Conservation (phyloP, 768 basidiomycete genomes). For the Trametes meyenii region DNA sequence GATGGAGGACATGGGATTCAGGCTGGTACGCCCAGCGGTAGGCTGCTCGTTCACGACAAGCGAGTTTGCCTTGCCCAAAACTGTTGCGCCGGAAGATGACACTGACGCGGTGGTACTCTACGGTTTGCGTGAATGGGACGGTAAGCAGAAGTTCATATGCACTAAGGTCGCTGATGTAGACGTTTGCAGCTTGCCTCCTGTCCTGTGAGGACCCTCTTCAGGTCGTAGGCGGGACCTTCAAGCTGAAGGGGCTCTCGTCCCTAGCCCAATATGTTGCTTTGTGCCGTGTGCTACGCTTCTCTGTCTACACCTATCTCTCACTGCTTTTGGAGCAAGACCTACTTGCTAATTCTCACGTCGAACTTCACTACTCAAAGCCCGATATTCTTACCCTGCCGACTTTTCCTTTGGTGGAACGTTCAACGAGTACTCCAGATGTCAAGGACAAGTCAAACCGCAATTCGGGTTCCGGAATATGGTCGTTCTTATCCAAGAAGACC, state of each 20-base stretch:
- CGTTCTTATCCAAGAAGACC: conserved; percentile 41
- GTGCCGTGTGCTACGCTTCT: conserved; percentile 50
- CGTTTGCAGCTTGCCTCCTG: conserved; percentile 16
- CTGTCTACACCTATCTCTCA: conserved; percentile 57
- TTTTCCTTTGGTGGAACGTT: conserved; percentile 17
- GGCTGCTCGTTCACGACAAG: conserved; percentile 50
- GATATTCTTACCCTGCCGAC: conserved; percentile 21
- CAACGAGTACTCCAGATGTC: conserved; percentile 25
- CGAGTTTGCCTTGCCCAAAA: conserved; percentile 17
- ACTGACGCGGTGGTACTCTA: conserved; percentile 42
- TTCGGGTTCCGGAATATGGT: conserved; percentile 36
- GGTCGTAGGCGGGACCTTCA: conserved; percentile 66
- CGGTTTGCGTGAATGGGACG: conserved; percentile 54
- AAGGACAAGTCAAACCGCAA: conserved; percentile 28
- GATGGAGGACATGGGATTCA: conserved; percentile 39
- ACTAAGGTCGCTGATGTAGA: neutral
- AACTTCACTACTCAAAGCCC: conserved; percentile 45
- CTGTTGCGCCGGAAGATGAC: neutral
- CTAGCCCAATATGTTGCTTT: conserved; percentile 47
- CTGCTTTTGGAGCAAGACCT: conserved; percentile 64
- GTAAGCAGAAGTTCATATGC: conserved; percentile 36
- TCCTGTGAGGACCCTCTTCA: conserved; percentile 32
- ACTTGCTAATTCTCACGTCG: conserved; percentile 52
- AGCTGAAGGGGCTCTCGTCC: conserved; percentile 50
- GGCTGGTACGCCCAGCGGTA: conserved; percentile 24